Evolutionary conservation across 73 alveolate species (phyloP), one percentile per base, ranked within the genome.

Genomic region (Paramecium pentaurelia): DNA sequence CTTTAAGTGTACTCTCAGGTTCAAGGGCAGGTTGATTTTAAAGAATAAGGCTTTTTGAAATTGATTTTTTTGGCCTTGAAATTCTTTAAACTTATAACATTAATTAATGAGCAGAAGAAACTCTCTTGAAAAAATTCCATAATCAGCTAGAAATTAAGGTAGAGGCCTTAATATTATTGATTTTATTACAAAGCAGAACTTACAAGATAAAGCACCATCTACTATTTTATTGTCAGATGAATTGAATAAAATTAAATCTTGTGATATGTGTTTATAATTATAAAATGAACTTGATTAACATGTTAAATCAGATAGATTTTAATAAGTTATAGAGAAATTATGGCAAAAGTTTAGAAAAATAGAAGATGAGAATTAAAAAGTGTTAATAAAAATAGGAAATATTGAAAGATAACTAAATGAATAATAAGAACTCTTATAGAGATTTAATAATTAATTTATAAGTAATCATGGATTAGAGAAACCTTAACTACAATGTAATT

Each of bases 91-190:
- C 22, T 64, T 64, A 64, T 64, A 64, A 64, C 84, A 64, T 64
- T 32, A 64, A 32, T 64, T 64, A 64, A 64, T 64, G 84, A 64
- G 84, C 84, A 64, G 84, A 64, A 64, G 47, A 34, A 64, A 64
- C 84, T 64, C 84, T 25, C 22, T 32, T 32, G 84, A 64, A 64
- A 64, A 64, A 64, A 32, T 64, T 32, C 28, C 47, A 7, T 36
- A 28, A 64, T 64, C 49, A 12, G 84, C 84, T 64, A 28, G 84
- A 32, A 64, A 64, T 64, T 42, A 64, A 34, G 47, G 84, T 8
- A 27, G 30, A 34, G 51, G 30, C 9, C 84, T 64, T 10, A 64
- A 64, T 2, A 64, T 64, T 20, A 64, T 64, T 28, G 84, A 64
- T 64, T 64, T 64, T 20, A 28, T 64, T 14, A 64, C 22, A 14